phyloP scores from a whole-genome alignment of 225 moss, liverwort and hornwort genomes.

The Pseudisothecium myosuroides region DNA sequence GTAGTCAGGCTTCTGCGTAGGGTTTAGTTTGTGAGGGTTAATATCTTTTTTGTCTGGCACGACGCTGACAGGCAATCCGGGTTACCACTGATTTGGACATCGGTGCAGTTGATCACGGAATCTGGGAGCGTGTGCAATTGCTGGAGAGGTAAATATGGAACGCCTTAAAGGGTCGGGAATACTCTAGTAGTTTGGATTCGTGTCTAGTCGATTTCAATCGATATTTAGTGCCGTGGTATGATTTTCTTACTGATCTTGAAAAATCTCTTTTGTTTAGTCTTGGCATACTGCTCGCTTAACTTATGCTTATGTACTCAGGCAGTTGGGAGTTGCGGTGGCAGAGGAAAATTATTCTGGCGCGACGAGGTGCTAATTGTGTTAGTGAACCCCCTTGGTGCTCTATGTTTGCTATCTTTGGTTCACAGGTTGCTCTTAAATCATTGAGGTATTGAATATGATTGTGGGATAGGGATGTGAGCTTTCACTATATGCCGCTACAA shows the following conservation, averaged over 20 bases:
- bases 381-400: constrained; percentile 21
- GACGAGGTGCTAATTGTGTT: constrained; percentile 45
- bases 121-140: constrained; percentile 46
- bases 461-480: neutral
- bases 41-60: neutral
- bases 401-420: neutral
- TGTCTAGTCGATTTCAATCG: neutral
- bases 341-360: constrained; percentile 49
- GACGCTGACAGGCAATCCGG: constrained; percentile 21
- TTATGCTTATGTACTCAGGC: constrained; percentile 18
- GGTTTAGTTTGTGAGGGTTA: neutral
- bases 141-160: constrained; percentile 31
- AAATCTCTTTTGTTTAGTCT: neutral
- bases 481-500: neutral
- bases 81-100: constrained; percentile 39
- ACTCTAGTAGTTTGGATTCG: neutral
- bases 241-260: neutral
- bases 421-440: neutral
- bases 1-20: neutral
- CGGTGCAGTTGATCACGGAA: constrained; percentile 36
- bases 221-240: neutral
- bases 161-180: neutral
- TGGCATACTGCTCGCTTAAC: neutral
- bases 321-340: constrained; percentile 46
- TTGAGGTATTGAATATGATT: neutral